Evolutionary conservation across 805 yeast genomes (phyloP), one percentile per base, ranked within the genome.

Genomic region (Candida vaughaniae): DNA sequence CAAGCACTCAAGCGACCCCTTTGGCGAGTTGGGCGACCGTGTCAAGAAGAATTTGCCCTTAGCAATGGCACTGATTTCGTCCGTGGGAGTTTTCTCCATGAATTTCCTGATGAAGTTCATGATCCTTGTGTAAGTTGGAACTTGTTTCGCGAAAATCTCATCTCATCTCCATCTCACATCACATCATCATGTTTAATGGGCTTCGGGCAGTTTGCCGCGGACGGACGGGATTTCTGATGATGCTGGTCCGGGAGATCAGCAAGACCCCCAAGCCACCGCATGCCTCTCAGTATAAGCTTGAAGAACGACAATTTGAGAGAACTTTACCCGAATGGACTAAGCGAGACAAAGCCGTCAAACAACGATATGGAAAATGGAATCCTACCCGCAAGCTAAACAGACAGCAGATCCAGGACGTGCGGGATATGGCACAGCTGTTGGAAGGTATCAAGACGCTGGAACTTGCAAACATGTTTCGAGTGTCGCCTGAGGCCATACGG

Each of bases 401-500:
- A 34, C 80, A 74, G 31, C 77, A 82, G 7, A 85, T 88, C 73
- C 77, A 75, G 14, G 78, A 78, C 38, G 69, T 90, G 3, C 62
- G 85, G 37, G 55, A 66, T 4, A 49, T 88, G 31, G 83, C 78
- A 48, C 59, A 58, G 10, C 64, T 71, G 37, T 58, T 67, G 43
- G 96, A 96, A 0, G 69, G 74, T n/a, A 45, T 85, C 35, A 75
- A 73, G 3, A 71, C 82, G 2, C 62, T 64, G 3, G 82, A 78
- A 29, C 55, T 90, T 5, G 82, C 88, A 0, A 65, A 73, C 22
- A 73, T 73, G 52, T 89, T 83, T 59, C 66, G 73, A 33, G 71
- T 87, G 4, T 83, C 93, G 1, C 91, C 95, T 1, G 95, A 89
- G 47, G 85, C 90, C 0, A 75, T 89, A 2, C 67, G 95, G 41